Evolutionary conservation across 345 rosid species (phyloP), one percentile per base, ranked within the genome.

Genomic region (Arabidopsis arenosa): DNA sequence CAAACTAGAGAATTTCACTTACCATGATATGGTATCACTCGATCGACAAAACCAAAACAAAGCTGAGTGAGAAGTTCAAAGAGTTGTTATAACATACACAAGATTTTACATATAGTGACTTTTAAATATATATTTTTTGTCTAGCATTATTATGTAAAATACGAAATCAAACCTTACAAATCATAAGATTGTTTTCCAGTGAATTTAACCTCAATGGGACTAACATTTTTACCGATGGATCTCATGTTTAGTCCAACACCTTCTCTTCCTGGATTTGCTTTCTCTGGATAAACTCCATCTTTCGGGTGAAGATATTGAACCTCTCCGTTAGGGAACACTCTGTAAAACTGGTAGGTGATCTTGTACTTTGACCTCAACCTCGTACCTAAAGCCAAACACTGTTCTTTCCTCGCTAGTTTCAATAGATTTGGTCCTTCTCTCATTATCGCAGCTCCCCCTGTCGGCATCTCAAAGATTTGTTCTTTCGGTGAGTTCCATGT

Each of bases 261-360:
- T 64, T 88, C 78, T 3, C 96, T 87, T 13, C 97, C 96, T 0
- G 86, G 83, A 81, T 90, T 92, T 13, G 89, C 96, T 78, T 92
- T 89, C 86, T 92, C 97, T 12, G 93, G 96, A 75, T 92, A 92
- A 56, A 92, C 93, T 0, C 97, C 96, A 65, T 89, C 97, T 60
- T 92, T 92, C 0, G 97, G 97, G 78, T 89, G 97, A 52, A 92
- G 81, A 70, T 89, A 91, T 52, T 92, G 96, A 32, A 92, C 97
- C 68, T 92, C 97, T 0, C 93, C 93, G 30, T 87, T 89, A 1
- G 96, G 97, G 80, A 92, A 92, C 8, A 92, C 93, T 79, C 93
- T 77, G 85, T 89, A 92, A 69, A 92, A 92, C 80, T 89, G 93
- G 86, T 92, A 92, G 17, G 74, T 87, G 77, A 92, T 92, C 90